phyloP scores from a whole-genome alignment of 805 yeast species.

The Starmerella geochares region DNA sequence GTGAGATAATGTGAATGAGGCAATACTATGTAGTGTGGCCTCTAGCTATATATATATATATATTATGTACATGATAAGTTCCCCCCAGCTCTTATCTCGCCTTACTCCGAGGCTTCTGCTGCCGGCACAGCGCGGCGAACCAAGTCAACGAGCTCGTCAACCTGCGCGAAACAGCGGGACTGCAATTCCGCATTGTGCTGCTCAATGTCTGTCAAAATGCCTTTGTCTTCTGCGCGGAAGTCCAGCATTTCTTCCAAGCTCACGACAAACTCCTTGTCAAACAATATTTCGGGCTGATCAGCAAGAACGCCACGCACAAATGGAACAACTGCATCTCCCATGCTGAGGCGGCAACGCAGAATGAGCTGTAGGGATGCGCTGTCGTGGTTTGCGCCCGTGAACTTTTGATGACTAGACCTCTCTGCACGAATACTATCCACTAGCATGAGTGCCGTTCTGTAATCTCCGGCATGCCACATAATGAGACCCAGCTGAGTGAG shows the following conservation, averaged over 20 bases:
- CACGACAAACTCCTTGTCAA: constrained; percentile 13
- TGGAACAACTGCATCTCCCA: constrained; percentile 12
- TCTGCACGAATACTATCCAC: constrained; percentile 16
- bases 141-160: background rate
- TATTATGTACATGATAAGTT: no score
- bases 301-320: constrained; percentile 8
- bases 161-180: background rate
- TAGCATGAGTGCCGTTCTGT: constrained; percentile 7
- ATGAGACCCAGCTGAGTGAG: constrained; percentile 22
- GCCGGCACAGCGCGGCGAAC: background rate
- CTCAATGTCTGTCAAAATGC: constrained; percentile 9
- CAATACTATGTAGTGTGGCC: no score
- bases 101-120: no score
- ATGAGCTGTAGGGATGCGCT: constrained; percentile 15
- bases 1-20: no score
- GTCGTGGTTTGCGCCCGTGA: constrained; percentile 15
- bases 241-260: constrained; percentile 6
- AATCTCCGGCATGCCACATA: constrained; percentile 11
- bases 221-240: constrained; percentile 9
- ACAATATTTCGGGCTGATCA: constrained; percentile 10
- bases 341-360: constrained; percentile 5
- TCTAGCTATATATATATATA: no score
- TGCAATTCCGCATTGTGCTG: constrained; percentile 5
- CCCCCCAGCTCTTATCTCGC: no score
- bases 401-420: background rate